Evolutionary conservation across 1,139 yeast species (phyloP).

Genomic region (Protomyces arabidopsidicola): DNA sequence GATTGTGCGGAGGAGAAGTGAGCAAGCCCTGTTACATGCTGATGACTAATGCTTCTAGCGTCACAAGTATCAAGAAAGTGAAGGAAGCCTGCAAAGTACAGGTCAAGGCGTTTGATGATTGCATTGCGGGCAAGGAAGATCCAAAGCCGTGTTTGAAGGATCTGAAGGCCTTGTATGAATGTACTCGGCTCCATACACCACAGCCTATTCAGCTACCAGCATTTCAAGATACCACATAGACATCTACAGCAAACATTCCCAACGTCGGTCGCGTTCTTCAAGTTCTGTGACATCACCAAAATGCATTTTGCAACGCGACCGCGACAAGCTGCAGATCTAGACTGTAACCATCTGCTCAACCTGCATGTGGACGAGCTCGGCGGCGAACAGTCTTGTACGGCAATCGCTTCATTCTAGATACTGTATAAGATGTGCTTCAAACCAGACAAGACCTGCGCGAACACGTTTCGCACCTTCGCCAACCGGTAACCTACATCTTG

Average conservation of each 20-base stretch:
- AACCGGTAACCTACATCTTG: conserved; percentile 86
- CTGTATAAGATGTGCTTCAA: not conserved
- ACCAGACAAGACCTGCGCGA: conserved; percentile 54
- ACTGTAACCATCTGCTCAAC: too few species aligned
- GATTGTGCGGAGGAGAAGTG: conserved; percentile 23
- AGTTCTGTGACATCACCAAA: not conserved
- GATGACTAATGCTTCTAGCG: not conserved
- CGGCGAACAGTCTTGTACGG: too few species aligned
- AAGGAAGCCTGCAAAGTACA: conserved; percentile 15
- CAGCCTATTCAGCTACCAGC: conserved; percentile 17
- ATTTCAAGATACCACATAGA: not conserved
- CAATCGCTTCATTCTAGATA: not conserved
- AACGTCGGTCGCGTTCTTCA: too few species aligned
- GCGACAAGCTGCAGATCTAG: too few species aligned
- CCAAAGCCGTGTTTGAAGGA: conserved; percentile 14
- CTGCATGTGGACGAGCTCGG: too few species aligned
- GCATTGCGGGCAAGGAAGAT: conserved; percentile 1
- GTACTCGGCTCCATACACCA: conserved; percentile 13
- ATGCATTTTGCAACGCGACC: not conserved
- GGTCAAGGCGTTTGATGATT: conserved; percentile 14
- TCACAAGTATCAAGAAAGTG: conserved; percentile 21
- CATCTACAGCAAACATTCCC: too few species aligned
- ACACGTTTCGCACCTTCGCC: conserved; percentile 98
- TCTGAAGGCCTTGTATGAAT: conserved; percentile 11
- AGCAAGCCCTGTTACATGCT: not conserved